phyloP scores from a whole-genome alignment of 352 stramenopile genomes.

The Pythium pyrilobum region DNA sequence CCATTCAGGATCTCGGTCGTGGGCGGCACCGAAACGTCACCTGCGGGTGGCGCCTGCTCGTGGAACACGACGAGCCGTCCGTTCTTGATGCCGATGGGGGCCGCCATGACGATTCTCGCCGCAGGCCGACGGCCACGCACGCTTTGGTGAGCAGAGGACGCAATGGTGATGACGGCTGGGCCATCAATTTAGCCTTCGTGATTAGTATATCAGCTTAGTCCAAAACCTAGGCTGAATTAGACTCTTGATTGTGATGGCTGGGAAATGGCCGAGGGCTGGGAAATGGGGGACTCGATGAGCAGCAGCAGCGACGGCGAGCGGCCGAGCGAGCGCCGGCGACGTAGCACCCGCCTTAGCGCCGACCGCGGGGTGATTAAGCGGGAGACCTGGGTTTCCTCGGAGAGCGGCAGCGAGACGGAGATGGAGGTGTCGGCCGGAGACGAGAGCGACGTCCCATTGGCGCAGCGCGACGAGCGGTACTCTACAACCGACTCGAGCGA shows the following conservation, averaged over 20 bases:
- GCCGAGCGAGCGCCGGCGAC: background rate
- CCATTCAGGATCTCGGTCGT: slow-evolving; percentile 25
- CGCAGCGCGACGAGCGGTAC: slow-evolving; percentile 1
- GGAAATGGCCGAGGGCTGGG: background rate
- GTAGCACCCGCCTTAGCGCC: background rate
- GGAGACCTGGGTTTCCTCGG: slow-evolving; percentile 1
- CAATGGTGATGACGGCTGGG: no score
- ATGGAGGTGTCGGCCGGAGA: slow-evolving; percentile 4
- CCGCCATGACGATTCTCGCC: slow-evolving; percentile 12
- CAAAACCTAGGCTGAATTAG: background rate
- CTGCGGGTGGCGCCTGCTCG: slow-evolving; percentile 3
- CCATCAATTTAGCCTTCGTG: no score
- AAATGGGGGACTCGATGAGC: slow-evolving; percentile 10
- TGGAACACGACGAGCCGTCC: slow-evolving; percentile 50
- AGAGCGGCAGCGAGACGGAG: slow-evolving; percentile 8
- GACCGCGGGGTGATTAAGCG: slow-evolving; percentile 14
- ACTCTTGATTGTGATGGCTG: background rate
- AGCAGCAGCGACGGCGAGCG: slow-evolving; percentile 11
- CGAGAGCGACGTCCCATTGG: slow-evolving; percentile 8
- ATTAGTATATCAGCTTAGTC: no score
- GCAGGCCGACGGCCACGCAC: background rate
- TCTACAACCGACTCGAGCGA: background rate
- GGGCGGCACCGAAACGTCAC: background rate
- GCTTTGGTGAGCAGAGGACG: background rate
- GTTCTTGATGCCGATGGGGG: slow-evolving; percentile 55